Evolutionary conservation across 2,329 filamentous ascomycete species (phyloP).

Genomic region (Trichoderma afroharzianum): DNA sequence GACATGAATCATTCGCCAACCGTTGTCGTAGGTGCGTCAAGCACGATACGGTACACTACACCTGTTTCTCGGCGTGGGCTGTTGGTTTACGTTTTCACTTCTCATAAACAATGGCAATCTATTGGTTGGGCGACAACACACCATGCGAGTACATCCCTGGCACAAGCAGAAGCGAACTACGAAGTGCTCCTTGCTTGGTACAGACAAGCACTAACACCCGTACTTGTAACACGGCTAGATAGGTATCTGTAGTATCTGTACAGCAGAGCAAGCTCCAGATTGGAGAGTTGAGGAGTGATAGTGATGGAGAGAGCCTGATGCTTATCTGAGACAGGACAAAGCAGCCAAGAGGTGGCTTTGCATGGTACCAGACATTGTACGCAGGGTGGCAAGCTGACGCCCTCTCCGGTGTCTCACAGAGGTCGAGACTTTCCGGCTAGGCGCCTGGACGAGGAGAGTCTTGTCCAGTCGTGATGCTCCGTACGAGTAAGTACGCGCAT

Average conservation of each 20-base stretch:
- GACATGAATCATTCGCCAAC: background rate
- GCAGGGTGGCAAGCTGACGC: slow-evolving; percentile 15
- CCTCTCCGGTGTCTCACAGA: slow-evolving; percentile 9
- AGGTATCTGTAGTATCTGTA: background rate
- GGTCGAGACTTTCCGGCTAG: slow-evolving; percentile 1
- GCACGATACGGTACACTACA: background rate
- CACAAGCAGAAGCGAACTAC: background rate
- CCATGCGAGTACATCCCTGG: background rate
- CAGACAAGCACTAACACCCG: background rate
- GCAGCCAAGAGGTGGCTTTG: slow-evolving; percentile 15
- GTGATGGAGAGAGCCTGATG: background rate
- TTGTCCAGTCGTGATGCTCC: background rate
- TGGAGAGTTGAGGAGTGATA: background rate
- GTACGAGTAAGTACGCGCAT: background rate
- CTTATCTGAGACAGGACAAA: slow-evolving; percentile 17
- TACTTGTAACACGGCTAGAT: background rate
- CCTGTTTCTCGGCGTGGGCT: background rate
- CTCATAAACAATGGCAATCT: background rate
- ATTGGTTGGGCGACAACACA: background rate
- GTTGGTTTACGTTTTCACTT: slow-evolving; percentile 12
- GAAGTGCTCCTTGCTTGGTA: background rate
- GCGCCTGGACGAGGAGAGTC: background rate
- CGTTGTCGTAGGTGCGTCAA: background rate
- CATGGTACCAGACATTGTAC: slow-evolving; percentile 11
- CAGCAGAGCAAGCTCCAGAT: background rate